Evolutionary conservation across 371 early-diverging fungal genomes (phyloP).

Genomic region (Mucor lusitanicus): DNA sequence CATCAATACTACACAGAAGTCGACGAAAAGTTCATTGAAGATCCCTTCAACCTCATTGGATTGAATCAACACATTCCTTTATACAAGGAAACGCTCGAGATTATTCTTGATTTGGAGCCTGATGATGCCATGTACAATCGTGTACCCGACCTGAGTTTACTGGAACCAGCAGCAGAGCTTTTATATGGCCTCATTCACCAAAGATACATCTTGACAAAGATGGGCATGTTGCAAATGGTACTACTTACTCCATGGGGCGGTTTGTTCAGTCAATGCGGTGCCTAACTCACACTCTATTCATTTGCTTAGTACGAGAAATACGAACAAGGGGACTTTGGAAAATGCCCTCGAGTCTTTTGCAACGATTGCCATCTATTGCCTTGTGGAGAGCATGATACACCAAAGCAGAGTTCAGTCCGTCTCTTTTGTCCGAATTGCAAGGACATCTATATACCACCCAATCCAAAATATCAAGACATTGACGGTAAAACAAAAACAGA

Average conservation of each 20-base stretch:
- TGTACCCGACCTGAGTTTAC: conserved; percentile 43
- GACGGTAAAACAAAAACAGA: conserved; percentile 65
- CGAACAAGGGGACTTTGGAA: conserved; percentile 80
- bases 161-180: conserved; percentile 55
- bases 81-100: conserved; percentile 79
- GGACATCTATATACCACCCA: conserved; percentile 84
- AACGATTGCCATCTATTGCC: conserved; percentile 73
- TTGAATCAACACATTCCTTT: conserved; percentile 74
- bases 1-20: conserved; percentile 84
- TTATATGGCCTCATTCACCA: conserved; percentile 87
- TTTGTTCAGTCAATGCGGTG: too few relatives aligned
- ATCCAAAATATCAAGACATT: conserved; percentile 65
- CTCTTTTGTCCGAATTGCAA: conserved; percentile 86
- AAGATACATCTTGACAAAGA: conserved; percentile 76
- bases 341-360: conserved; percentile 83
- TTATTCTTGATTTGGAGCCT: conserved; percentile 84
- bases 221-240: conserved; percentile 79
- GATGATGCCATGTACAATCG: conserved; percentile 47
- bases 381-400: conserved; percentile 77
- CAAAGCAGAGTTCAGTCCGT: conserved; percentile 61
- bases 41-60: conserved; percentile 93
- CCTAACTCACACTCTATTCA: background rate
- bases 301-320: conserved; percentile 66
- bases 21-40: conserved; percentile 83
- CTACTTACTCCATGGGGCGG: conserved; percentile 3